Evolutionary conservation across 805 yeast genomes (phyloP).

Genomic region (Zygosaccharomyces pseudorouxii): DNA sequence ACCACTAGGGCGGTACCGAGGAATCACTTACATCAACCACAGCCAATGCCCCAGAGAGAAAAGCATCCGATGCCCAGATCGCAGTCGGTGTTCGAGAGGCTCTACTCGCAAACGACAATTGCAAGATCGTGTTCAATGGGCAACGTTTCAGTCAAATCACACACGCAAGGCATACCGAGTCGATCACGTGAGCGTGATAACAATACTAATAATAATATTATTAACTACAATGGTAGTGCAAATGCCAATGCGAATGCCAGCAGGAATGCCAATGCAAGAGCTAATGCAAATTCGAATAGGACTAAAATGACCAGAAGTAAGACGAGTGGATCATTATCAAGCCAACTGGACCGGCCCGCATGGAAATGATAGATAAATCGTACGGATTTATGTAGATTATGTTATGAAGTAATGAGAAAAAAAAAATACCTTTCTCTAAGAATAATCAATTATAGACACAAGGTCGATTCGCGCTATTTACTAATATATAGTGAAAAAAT

Average conservation of each 20-base stretch:
- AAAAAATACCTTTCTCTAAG: not conserved
- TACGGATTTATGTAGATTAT: not conserved
- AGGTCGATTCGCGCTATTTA: slow-evolving; percentile 7
- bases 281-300: not conserved
- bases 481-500: slow-evolving; percentile 7
- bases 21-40: not conserved
- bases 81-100: slow-evolving; percentile 28
- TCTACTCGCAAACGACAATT: slow-evolving; percentile 21
- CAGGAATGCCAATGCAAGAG: not conserved
- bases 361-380: slow-evolving; percentile 11
- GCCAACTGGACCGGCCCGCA: slow-evolving; percentile 11
- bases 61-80: not conserved
- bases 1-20: not conserved
- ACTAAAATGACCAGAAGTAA: slow-evolving; percentile 10
- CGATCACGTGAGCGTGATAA: not conserved
- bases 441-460: not conserved
- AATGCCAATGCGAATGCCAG: not conserved
- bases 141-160: slow-evolving; percentile 6
- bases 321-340: slow-evolving; percentile 15
- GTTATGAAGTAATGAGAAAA: not conserved
- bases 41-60: not conserved
- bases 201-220: not conserved
- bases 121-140: slow-evolving; percentile 24
- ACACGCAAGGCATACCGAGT: not conserved
- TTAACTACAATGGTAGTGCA: not conserved